Base-by-base conservation (phyloP, 495 filamentous ascomycete species). In the Podospora bellae-mahoneyi region DNA sequence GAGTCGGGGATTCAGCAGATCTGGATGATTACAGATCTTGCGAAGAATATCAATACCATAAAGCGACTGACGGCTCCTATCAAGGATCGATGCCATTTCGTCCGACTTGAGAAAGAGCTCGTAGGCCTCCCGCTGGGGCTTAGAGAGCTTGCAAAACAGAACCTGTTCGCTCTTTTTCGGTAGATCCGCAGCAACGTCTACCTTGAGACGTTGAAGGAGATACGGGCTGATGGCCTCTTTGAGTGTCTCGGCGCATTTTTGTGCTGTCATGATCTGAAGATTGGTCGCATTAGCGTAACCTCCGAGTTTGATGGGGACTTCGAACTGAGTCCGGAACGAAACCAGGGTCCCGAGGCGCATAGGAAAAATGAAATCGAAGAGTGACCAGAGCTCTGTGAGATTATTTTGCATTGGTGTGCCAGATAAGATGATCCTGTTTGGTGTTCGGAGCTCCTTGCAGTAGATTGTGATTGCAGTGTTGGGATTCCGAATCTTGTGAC, bases 351-450 rank as follows among this genome's bases (percentile, higher is more conserved):
- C 95, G 13, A 99, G 82, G 39, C 92, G 91, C 91, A 97, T 97
- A 0, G 95, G 95, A 71, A 91, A 97, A 65, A 97, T 88, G 73
- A 97, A 99, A 75, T 99, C 95, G 73, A 98, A 97, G 6, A 99
- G 86, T 0, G 96, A 98, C 95, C 95, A 99, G n/a, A 99, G 84
- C 74, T 99, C 95, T 7, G 97, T 84, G 20, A 99, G 90, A 76
- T 98, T 99, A 79, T 99, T 99, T 77, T 99, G 95, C 73, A 99
- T 96, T 1, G 95, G 95, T 0, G 95, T 99, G 7, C 95, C 95
- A 0, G 95, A 97, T 5, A 98, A 82, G 67, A 99, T 98, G 62
- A 98, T 83, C 28, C 95, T 89, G 75, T 98, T 94, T 3, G 88
- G 84, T 6, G 95, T 98, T 39, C 88, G 84, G 16, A 99, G 83